phyloP scores from a whole-genome alignment of 106 monocot genomes.

The Dioscorea alata region DNA sequence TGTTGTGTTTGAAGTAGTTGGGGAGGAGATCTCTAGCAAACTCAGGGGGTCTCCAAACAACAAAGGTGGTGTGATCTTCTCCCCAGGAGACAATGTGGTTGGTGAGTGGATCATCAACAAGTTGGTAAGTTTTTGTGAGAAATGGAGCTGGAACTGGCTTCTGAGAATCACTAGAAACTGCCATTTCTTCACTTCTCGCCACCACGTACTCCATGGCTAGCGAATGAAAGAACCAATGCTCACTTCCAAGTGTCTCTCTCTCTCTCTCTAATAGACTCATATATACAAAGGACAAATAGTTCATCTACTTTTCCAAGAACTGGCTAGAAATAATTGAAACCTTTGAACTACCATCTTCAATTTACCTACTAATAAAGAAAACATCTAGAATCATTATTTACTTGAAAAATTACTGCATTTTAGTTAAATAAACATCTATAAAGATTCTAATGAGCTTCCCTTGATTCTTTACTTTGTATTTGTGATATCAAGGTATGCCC shows the following conservation, averaged over 20 bases:
- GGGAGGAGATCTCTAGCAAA: slow-evolving; percentile 84
- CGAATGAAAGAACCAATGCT: neutral
- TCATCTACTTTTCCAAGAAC: slow-evolving; percentile 2
- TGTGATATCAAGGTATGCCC: slow-evolving; percentile 40
- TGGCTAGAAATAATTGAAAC: slow-evolving; percentile 8
- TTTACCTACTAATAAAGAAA: neutral
- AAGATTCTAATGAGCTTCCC: neutral
- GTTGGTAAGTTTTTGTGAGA: slow-evolving; percentile 79
- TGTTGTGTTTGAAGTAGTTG: slow-evolving; percentile 97
- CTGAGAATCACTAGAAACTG: slow-evolving; percentile 42
- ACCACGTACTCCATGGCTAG: slow-evolving; percentile 42
- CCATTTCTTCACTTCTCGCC: slow-evolving; percentile 47
- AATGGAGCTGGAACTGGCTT: slow-evolving; percentile 81
- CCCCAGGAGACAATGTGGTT: slow-evolving; percentile 97
- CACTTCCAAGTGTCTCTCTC: neutral
- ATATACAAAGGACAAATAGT: neutral
- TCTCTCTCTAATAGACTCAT: neutral
- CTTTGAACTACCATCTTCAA: slow-evolving; percentile 1
- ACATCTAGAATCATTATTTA: neutral
- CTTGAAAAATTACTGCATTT: neutral
- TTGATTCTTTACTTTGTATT: neutral
- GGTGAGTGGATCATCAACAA: slow-evolving; percentile 79
- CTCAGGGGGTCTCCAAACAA: slow-evolving; percentile 83
- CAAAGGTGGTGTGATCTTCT: slow-evolving; percentile 69
- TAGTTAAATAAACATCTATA: neutral